Evolutionary conservation across 164 flowering plant species (phyloP).

Genomic region (Nelumbo lutea): DNA sequence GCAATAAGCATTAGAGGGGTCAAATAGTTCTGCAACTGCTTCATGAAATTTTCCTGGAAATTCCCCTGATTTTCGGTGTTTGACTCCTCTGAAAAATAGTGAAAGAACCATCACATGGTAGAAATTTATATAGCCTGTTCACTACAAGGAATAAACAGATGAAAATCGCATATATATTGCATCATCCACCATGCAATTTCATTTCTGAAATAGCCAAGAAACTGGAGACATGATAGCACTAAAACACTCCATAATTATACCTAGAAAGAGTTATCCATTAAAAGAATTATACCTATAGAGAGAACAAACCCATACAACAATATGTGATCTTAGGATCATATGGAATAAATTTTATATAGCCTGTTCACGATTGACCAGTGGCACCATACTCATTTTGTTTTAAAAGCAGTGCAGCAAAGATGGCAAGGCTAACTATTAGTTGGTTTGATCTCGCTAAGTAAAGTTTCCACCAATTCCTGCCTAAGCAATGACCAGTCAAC

Average conservation of each 20-base stretch:
- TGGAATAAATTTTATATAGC: too few species aligned
- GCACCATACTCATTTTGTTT: too few species aligned
- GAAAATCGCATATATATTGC: not conserved
- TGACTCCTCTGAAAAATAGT: slow-evolving; percentile 44
- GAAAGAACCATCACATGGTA: not conserved
- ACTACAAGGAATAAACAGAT: not conserved
- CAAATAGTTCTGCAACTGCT: slow-evolving; percentile 42
- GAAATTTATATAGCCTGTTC: not conserved
- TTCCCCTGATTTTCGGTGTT: slow-evolving; percentile 47
- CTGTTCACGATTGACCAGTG: too few species aligned
- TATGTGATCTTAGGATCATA: too few species aligned
- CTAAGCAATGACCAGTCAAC: too few species aligned
- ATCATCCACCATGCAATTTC: not conserved
- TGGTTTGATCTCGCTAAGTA: too few species aligned
- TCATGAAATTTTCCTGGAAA: slow-evolving; percentile 48
- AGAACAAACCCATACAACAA: too few species aligned
- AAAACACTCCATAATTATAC: not conserved
- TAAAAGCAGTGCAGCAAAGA: too few species aligned
- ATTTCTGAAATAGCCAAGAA: not conserved
- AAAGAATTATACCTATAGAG: too few species aligned
- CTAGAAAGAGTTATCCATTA: too few species aligned
- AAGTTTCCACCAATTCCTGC: too few species aligned
- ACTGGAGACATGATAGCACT: not conserved
- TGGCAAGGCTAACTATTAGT: too few species aligned
- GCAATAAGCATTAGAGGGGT: slow-evolving; percentile 53